Evolutionary conservation across 345 rosid species (phyloP).

Genomic region (Crucihimalaya himalaica): DNA sequence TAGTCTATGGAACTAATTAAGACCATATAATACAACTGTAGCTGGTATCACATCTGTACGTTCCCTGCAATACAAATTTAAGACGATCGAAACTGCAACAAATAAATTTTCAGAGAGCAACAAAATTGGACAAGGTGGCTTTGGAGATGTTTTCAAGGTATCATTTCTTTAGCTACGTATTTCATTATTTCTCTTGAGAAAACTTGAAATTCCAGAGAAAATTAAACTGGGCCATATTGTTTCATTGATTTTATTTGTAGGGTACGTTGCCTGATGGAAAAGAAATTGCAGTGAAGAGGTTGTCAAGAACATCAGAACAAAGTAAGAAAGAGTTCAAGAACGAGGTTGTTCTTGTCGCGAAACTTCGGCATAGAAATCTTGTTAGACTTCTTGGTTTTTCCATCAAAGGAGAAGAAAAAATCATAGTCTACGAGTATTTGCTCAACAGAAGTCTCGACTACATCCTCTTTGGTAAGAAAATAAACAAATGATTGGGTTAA

Average conservation of each 20-base stretch:
- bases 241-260: not conserved
- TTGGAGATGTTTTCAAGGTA: slow-evolving; percentile 41
- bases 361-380: slow-evolving; percentile 8
- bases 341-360: not conserved
- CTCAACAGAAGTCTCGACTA: not conserved
- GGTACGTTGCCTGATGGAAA: not conserved
- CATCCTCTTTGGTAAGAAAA: not conserved
- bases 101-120: not conserved
- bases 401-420: not conserved
- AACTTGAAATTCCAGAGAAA: not conserved
- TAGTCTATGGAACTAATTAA: not conserved
- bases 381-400: not conserved
- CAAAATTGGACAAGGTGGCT: not conserved
- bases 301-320: not conserved
- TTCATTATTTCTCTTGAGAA: not conserved
- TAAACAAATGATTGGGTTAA: not conserved
- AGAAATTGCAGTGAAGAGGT: not conserved
- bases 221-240: not conserved
- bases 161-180: not conserved
- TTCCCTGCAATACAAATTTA: not conserved
- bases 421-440: not conserved
- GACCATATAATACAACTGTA: slow-evolving; percentile 1
- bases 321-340: not conserved
- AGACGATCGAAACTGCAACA: not conserved
- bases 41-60: slow-evolving; percentile 25